phyloP scores from a whole-genome alignment of 2,329 filamentous ascomycete genomes.

The Spiromastix sp. region DNA sequence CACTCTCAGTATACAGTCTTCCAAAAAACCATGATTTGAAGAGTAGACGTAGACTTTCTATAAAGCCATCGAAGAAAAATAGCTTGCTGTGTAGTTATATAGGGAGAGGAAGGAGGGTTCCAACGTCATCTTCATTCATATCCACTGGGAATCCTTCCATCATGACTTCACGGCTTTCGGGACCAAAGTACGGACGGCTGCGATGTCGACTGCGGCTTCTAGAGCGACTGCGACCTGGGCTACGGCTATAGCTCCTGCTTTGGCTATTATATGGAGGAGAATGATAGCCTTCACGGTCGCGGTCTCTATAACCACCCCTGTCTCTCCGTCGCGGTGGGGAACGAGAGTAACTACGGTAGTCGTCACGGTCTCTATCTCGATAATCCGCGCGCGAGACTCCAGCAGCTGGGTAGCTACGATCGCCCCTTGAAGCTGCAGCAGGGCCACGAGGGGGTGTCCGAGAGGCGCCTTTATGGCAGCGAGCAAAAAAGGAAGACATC shows the following conservation, averaged over 20 bases:
- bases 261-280: conserved; percentile 29
- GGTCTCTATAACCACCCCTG: conserved; percentile 30
- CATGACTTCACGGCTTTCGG: conserved; percentile 40
- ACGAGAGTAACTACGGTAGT: conserved; percentile 22
- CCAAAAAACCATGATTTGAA: conserved; percentile 15
- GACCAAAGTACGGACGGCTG: conserved; percentile 27
- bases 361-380: conserved; percentile 25
- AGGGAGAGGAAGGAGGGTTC: conserved; percentile 23
- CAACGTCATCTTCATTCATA: conserved; percentile 43
- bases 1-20: conserved; percentile 31
- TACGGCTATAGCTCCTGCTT: conserved; percentile 24
- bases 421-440: conserved; percentile 24
- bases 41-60: conserved; percentile 12
- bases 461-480: conserved; percentile 25
- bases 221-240: conserved; percentile 20
- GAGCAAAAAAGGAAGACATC: conserved; percentile 20
- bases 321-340: conserved; percentile 28
- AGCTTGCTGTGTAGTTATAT: conserved; percentile 7
- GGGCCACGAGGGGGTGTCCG: conserved; percentile 27
- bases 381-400: conserved; percentile 21
- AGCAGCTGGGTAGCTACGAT: conserved; percentile 22
- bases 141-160: conserved; percentile 40
- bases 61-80: conserved; percentile 5
- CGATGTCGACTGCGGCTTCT: conserved; percentile 25
- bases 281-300: conserved; percentile 37